Evolutionary conservation across 2,329 filamentous ascomycete genomes (phyloP), one percentile per base, ranked within the genome.

Genomic region (Talaromyces sp.): DNA sequence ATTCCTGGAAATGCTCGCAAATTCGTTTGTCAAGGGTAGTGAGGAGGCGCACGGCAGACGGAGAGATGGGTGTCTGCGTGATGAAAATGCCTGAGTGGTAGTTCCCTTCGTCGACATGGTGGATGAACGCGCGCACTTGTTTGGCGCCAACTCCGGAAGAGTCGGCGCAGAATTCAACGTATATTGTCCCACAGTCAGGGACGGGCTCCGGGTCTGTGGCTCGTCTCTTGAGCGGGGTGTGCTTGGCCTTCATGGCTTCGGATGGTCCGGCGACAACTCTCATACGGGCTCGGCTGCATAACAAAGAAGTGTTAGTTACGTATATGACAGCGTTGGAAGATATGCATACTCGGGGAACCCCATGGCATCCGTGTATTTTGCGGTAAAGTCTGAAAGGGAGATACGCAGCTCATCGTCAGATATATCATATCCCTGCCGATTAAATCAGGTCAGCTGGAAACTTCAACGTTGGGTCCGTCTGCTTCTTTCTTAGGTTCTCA

Each of bases 1-100:
- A 89, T 81, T 98, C 95, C 69, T 93, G 86, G 80, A 99, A 99
- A 73, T 91, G 91, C 81, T 99, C 95, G 71, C 97, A 91, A 71
- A 90, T 86, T 59, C 89, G 89, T 64, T 87, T 86, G 68, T 89
- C 86, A 61, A 93, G 86, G 62, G 88, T 87, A 65, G 87, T 87
- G 68, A 96, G 89, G 67, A 93, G 87, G 80, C 96, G 96, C 75
- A 93, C 86, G 41, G 93, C 93, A 63, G 93, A 89, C 29, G 91
- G 85, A 0, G 92, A 96, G 62, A 97, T 89, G 53, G 90, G 81
- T 54, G 88, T 89, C 71, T 89, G 85, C 60, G 91, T 93, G 69
- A 99, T 86, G 79, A 97, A 91, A 74, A 99, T 90, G 65, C 95
- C 95, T 11, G 89, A 93, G 78, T 90, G 88, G 82, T 90, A 93